phyloP scores from a whole-genome alignment of 768 basidiomycete species.

The Naganishia randhawae region DNA sequence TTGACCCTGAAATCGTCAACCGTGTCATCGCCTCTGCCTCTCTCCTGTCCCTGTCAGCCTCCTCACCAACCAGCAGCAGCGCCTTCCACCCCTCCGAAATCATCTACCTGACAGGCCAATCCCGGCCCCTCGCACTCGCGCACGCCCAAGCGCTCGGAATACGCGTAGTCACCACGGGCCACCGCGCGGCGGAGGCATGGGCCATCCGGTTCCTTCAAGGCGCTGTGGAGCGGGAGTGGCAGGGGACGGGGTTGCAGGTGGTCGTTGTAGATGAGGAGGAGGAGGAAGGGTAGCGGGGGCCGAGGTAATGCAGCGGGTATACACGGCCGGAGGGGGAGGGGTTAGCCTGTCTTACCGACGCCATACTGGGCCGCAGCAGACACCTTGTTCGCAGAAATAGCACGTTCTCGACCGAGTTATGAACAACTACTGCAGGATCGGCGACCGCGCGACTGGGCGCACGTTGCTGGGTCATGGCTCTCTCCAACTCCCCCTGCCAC shows the following conservation, averaged over 20 bases:
- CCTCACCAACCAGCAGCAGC: neutral
- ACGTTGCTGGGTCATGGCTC: too few relatives aligned
- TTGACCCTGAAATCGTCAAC: conserved; percentile 21
- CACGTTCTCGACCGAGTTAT: too few relatives aligned
- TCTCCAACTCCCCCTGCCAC: too few relatives aligned
- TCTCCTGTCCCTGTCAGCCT: neutral
- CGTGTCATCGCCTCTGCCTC: neutral
- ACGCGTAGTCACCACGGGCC: neutral
- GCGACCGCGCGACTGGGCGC: too few relatives aligned
- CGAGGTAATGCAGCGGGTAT: too few relatives aligned
- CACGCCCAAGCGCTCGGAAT: neutral
- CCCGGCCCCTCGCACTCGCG: neutral
- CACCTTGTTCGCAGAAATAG: too few relatives aligned
- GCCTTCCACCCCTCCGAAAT: conserved; percentile 7
- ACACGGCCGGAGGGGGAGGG: too few relatives aligned
- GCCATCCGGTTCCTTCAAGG: conserved; percentile 3
- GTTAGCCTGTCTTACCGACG: too few relatives aligned
- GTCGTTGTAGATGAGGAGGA: conserved; percentile 23
- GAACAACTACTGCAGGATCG: too few relatives aligned
- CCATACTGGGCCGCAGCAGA: too few relatives aligned
- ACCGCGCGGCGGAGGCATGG: conserved; percentile 20
- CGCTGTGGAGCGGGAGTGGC: neutral
- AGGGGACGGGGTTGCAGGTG: neutral
- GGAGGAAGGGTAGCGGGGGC: neutral
- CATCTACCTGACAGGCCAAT: conserved; percentile 26